phyloP scores from a whole-genome alignment of 768 basidiomycete species.

The Russula earlei region DNA sequence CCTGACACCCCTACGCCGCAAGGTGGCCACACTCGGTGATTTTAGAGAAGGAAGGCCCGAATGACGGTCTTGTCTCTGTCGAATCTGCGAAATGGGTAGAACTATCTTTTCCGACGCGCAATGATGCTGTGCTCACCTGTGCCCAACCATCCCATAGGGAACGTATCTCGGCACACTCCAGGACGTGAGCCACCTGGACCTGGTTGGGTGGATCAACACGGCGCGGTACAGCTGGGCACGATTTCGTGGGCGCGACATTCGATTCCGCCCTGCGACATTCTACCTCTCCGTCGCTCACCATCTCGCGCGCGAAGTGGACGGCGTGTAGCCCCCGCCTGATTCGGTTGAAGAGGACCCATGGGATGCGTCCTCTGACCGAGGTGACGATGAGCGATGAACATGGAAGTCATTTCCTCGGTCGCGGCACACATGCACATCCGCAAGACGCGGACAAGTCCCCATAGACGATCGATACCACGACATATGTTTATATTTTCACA shows the following conservation, averaged over 20 bases:
- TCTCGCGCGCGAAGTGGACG: slow-evolving; percentile 69
- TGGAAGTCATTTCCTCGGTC: background rate
- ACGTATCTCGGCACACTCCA: slow-evolving; percentile 89
- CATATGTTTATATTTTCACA: background rate
- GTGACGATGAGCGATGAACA: background rate
- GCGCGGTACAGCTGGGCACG: slow-evolving; percentile 85
- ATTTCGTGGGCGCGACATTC: slow-evolving; percentile 81
- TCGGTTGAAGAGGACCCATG: slow-evolving; percentile 17
- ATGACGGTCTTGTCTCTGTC: slow-evolving; percentile 92
- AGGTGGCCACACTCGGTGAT: slow-evolving; percentile 37
- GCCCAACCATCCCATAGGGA: slow-evolving; percentile 38
- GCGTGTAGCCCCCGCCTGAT: slow-evolving; percentile 26
- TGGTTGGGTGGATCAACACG: slow-evolving; percentile 90
- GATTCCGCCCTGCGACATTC: slow-evolving; percentile 87
- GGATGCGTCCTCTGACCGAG: slow-evolving; percentile 20
- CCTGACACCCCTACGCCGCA: background rate
- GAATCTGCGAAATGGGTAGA: slow-evolving; percentile 82
- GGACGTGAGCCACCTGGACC: slow-evolving; percentile 85
- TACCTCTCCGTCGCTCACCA: slow-evolving; percentile 78
- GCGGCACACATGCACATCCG: background rate
- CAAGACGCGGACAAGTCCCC: background rate
- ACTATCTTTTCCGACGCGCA: slow-evolving; percentile 12
- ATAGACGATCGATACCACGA: background rate
- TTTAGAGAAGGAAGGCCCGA: slow-evolving; percentile 82
- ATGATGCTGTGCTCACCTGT: background rate